These are phyloP conservation scores for Xylaria sp. DNA, from an alignment of 2,329 filamentous ascomycete species.

Conservation along the genomic window DNA sequence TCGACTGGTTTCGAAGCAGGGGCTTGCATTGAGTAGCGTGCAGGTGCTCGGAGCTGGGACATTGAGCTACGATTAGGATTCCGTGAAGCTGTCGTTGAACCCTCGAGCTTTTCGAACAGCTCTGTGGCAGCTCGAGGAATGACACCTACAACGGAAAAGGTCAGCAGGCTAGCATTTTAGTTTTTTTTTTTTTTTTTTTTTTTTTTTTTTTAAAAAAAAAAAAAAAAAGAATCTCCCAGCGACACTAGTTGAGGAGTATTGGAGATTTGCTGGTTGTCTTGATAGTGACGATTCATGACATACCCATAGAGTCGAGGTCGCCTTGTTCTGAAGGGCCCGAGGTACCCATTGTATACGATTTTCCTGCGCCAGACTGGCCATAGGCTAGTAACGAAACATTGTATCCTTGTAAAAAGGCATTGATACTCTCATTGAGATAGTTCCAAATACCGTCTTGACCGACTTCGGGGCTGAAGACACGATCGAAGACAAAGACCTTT, in stretches of 20 bases:
- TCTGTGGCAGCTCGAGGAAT: conserved; percentile 88
- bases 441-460: conserved; percentile 93
- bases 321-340: conserved; percentile 83
- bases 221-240: not conserved
- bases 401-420: conserved; percentile 92
- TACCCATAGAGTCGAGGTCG: conserved; percentile 80
- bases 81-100: conserved; percentile 48
- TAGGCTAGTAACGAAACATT: conserved; percentile 98
- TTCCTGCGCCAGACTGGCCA: conserved; percentile 95
- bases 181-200: too few species aligned
- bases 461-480: conserved; percentile 86
- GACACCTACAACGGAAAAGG: conserved; percentile 72
- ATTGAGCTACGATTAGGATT: conserved; percentile 71
- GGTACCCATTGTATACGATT: conserved; percentile 99
- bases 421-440: conserved; percentile 89
- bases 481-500: conserved; percentile 96
- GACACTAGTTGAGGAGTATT: not conserved
- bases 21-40: conserved; percentile 75
- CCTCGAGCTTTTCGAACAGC: conserved; percentile 88
- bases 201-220: too few species aligned
- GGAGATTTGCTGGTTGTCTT: not conserved
- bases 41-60: conserved; percentile 82
- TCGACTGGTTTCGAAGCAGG: conserved; percentile 62
- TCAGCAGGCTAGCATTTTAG: conserved; percentile 39
- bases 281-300: conserved; percentile 50